Evolutionary conservation across 2,329 filamentous ascomycete genomes (phyloP), one percentile per base, ranked within the genome.

Genomic region (Aureobasidium zeae): DNA sequence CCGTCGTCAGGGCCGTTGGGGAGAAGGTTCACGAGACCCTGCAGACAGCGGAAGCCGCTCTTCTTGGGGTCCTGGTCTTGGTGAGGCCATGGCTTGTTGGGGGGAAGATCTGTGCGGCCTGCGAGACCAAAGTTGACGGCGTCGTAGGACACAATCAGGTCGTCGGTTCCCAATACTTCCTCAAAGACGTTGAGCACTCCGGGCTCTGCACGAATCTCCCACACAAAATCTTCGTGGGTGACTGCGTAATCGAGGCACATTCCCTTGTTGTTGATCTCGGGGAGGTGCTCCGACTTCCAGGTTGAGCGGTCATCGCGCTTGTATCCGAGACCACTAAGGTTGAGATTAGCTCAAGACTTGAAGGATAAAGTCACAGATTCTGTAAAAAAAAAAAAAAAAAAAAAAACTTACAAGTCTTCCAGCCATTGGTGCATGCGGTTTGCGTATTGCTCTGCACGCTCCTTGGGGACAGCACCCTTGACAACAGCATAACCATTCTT

Each of bases 61-160:
- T 61, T 63, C 6, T 55, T 56, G 1, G 63, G 67, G 42, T 68
- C 63, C 48, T 70, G 66, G 44, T 70, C 67, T 32, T 69, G 65
- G 50, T 69, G 67, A 2, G 66, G 64, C 67, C 66, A 70, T 2
- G 66, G 67, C 42, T 59, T 63, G 53, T 64, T 68, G 8, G 52
- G 41, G 3, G 56, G 51, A 4, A 63, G 50, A 47, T 68, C 58
- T 11, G 50, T 56, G 34, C 60, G 61, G 49, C 66, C 67, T 9
- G 65, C 59, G 45, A 71, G 63, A 20, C 60, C 61, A 22, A 66
- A 63, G 54, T 70, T 70, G 49, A 69, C 55, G 6, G 64, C 65
- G 47, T 72, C 70, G 48, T 71, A 73, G 0, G 69, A 71, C 1
- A 70, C 69, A 17, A 72, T 62, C 16, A 72, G 53, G 35, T 72